phyloP scores from a whole-genome alignment of 306 rosid species.

The Astragalus glycyphyllos region DNA sequence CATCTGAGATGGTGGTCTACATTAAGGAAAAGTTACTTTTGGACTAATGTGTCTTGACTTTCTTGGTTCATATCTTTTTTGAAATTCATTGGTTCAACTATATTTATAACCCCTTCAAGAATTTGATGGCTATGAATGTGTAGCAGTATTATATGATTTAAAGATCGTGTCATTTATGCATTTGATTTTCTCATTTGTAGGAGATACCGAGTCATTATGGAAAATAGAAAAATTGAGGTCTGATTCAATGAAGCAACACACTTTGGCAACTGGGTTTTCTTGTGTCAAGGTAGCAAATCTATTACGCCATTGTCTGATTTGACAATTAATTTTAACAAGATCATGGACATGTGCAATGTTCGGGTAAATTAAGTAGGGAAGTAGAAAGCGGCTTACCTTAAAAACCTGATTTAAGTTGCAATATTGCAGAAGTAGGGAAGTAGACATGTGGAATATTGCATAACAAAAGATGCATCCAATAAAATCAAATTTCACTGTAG shows the following conservation, averaged over 20 bases:
- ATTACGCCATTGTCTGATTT: slow-evolving; percentile 3
- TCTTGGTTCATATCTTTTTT: neutral
- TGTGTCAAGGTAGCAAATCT: slow-evolving; percentile 72
- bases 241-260: slow-evolving; percentile 68
- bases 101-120: slow-evolving; percentile 16
- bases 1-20: slow-evolving; percentile 7
- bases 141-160: slow-evolving; percentile 22
- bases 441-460: too few relatives aligned
- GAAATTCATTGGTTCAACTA: neutral
- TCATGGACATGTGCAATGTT: too few relatives aligned
- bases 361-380: too few relatives aligned
- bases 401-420: too few relatives aligned
- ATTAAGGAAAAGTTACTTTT: neutral
- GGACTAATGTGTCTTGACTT: slow-evolving; percentile 7
- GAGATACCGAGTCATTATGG: slow-evolving; percentile 74
- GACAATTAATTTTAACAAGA: neutral
- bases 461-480: too few relatives aligned
- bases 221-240: slow-evolving; percentile 79
- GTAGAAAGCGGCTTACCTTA: too few relatives aligned
- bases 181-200: slow-evolving; percentile 51
- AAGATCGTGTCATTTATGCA: slow-evolving; percentile 36
- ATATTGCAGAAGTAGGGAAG: too few relatives aligned
- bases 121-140: slow-evolving; percentile 7
- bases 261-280: slow-evolving; percentile 72
- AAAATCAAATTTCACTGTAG: too few relatives aligned